Percentiles rank a stretch among this genome's conserved stretches.
These are phyloP conservation scores for Globisporangium barbulae DNA, from an alignment of 352 stramenopile species.

Conservation along the genomic window DNA sequence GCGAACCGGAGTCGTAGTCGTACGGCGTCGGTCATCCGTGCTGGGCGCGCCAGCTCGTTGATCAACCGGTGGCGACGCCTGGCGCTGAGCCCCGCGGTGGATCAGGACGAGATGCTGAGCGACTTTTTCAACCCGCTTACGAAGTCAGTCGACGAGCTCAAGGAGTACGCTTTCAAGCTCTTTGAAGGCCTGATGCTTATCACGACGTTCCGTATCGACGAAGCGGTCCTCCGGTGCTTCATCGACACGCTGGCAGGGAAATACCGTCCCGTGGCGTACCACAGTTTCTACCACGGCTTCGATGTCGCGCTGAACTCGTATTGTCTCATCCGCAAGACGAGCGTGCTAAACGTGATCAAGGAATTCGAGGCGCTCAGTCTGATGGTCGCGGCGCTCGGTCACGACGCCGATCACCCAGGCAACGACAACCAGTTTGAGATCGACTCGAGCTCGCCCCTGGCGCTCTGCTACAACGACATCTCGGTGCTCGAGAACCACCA, in stretches of 20 bases:
- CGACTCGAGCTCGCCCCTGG: slow-evolving; percentile 67
- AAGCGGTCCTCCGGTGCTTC: slow-evolving; percentile 42
- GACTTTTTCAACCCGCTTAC: slow-evolving; percentile 60
- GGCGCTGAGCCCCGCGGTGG: slow-evolving; percentile 34
- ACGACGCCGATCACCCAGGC: slow-evolving; percentile 87
- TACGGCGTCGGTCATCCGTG: slow-evolving; percentile 39
- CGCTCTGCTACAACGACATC: slow-evolving; percentile 88
- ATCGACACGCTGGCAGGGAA: slow-evolving; percentile 46
- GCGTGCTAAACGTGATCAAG: slow-evolving; percentile 62
- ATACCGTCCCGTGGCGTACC: slow-evolving; percentile 76
- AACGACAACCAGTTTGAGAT: slow-evolving; percentile 91
- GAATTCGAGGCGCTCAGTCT: slow-evolving; percentile 75
- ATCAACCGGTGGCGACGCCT: slow-evolving; percentile 62
- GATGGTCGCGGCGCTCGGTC: slow-evolving; percentile 74
- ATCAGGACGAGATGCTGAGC: slow-evolving; percentile 43
- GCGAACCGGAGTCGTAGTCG: slow-evolving; percentile 30
- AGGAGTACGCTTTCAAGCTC: slow-evolving; percentile 52
- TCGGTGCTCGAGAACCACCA: slow-evolving; percentile 90
- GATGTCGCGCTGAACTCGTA: slow-evolving; percentile 71
- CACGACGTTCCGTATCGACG: slow-evolving; percentile 65
- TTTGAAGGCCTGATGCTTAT: slow-evolving; percentile 62
- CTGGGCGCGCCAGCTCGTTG: slow-evolving; percentile 41
- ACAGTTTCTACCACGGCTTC: slow-evolving; percentile 87
- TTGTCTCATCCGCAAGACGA: slow-evolving; percentile 48
- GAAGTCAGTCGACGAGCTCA: slow-evolving; percentile 53